Evolutionary conservation across 495 filamentous ascomycete species (phyloP).

Genomic region (Penicillium egyptiacum): DNA sequence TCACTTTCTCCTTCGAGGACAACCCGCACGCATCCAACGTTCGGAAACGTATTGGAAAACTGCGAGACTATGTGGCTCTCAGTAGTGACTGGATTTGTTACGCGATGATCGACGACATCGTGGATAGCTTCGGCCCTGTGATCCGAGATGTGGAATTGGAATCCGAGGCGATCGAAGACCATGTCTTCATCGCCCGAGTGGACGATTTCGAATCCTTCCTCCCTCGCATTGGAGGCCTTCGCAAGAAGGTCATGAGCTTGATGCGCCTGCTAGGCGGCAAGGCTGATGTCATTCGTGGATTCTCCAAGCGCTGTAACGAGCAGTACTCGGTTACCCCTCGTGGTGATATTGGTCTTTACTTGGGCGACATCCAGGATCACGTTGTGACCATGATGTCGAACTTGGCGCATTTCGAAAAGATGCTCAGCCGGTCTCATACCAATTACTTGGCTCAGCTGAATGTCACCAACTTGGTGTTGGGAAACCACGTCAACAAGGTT

Average conservation of each 20-base stretch:
- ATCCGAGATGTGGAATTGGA: constrained; percentile 83
- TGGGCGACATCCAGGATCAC: constrained; percentile 97
- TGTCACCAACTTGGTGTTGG: constrained; percentile 81
- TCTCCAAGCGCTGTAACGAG: constrained; percentile 97
- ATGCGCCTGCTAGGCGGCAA: constrained; percentile 94
- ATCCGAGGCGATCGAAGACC: constrained; percentile 90
- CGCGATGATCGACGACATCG: constrained; percentile 97
- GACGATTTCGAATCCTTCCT: constrained; percentile 86
- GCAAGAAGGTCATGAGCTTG: constrained; percentile 91
- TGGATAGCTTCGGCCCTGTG: constrained; percentile 88
- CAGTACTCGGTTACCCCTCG: constrained; percentile 91
- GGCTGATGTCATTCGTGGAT: constrained; percentile 94
- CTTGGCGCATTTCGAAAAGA: constrained; percentile 93
- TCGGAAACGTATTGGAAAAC: constrained; percentile 82
- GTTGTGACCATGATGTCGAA: constrained; percentile 99
- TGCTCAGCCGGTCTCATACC: constrained; percentile 89
- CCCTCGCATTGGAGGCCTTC: constrained; percentile 81
- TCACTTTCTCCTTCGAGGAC: constrained; percentile 87
- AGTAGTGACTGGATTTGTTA: constrained; percentile 99
- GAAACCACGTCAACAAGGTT: constrained; percentile 77
- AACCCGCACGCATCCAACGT: constrained; percentile 85
- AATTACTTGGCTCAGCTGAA: constrained; percentile 96
- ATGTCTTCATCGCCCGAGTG: constrained; percentile 84
- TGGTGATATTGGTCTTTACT: constrained; percentile 92
- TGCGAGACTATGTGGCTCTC: constrained; percentile 90